These are phyloP conservation scores for Silene vulgaris DNA, from an alignment of 179 eudicot species.

Conservation along the genomic window DNA sequence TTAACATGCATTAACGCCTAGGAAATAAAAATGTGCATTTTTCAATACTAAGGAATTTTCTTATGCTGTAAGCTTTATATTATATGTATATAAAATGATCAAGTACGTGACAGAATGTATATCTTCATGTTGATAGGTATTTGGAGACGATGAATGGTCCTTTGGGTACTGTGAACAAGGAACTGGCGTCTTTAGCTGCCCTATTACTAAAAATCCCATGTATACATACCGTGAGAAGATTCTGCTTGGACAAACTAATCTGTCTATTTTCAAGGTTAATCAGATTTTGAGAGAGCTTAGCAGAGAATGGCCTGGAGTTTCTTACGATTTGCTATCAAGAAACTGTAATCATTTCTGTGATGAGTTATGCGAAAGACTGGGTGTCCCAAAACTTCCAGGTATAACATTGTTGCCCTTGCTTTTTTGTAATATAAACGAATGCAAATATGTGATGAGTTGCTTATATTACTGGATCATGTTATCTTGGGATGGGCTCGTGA, in stretches of 20 bases:
- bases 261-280: slow-evolving; percentile 47
- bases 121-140: slow-evolving; percentile 46
- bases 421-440: too few relatives aligned
- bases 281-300: slow-evolving; percentile 79
- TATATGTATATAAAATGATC: background rate
- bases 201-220: slow-evolving; percentile 80
- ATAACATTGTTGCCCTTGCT: slow-evolving; percentile 5
- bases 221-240: slow-evolving; percentile 82
- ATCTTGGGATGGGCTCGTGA: background rate
- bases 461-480: background rate
- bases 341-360: slow-evolving; percentile 97
- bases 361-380: slow-evolving; percentile 78
- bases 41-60: background rate
- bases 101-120: slow-evolving; percentile 13
- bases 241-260: slow-evolving; percentile 63
- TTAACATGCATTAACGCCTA: background rate
- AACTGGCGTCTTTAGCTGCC: slow-evolving; percentile 87
- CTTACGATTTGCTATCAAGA: slow-evolving; percentile 74
- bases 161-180: slow-evolving; percentile 94
- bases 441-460: background rate
- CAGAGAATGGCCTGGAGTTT: slow-evolving; percentile 87
- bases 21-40: background rate
- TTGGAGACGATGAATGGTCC: slow-evolving; percentile 93
- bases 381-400: slow-evolving; percentile 93
- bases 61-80: background rate